Percentiles rank a stretch among this genome's conserved stretches.
Conservation (phyloP, 2,329 filamentous ascomycete species). For the Orbilia oligospora region DNA sequence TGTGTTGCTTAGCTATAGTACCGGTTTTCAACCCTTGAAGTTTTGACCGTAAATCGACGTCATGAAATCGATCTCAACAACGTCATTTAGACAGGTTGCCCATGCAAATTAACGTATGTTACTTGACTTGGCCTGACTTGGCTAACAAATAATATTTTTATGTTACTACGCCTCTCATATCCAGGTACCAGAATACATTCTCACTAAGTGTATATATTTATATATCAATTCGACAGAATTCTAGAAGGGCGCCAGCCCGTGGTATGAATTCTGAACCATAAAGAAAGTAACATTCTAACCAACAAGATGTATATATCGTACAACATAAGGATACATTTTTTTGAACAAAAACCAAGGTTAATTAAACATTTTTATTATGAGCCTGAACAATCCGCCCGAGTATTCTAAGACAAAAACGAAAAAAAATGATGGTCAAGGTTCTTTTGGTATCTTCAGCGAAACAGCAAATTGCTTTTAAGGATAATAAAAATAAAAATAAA, state of each 20-base stretch:
- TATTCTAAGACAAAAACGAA: background rate
- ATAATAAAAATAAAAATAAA: background rate
- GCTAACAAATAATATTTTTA: background rate
- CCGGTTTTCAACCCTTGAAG: background rate
- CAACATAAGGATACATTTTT: background rate
- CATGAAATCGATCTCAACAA: constrained; percentile 16
- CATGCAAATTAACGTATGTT: background rate
- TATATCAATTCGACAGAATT: no score
- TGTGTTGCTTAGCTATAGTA: background rate
- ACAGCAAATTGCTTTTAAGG: background rate
- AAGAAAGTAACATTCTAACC: background rate
- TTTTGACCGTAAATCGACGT: constrained; percentile 13
- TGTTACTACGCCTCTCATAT: background rate
- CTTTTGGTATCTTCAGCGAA: background rate
- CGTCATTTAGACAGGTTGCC: background rate
- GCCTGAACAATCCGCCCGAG: background rate
- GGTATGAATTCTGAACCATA: background rate
- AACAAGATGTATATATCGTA: background rate
- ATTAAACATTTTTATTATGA: background rate
- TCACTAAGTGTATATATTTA: no score
- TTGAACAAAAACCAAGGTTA: background rate
- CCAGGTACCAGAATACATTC: no score
- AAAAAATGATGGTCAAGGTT: background rate
- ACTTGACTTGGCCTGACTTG: no score
- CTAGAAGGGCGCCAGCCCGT: no score